Conservation (phyloP, 2,329 filamentous ascomycete species). For the Fusarium caatingaense region DNA sequence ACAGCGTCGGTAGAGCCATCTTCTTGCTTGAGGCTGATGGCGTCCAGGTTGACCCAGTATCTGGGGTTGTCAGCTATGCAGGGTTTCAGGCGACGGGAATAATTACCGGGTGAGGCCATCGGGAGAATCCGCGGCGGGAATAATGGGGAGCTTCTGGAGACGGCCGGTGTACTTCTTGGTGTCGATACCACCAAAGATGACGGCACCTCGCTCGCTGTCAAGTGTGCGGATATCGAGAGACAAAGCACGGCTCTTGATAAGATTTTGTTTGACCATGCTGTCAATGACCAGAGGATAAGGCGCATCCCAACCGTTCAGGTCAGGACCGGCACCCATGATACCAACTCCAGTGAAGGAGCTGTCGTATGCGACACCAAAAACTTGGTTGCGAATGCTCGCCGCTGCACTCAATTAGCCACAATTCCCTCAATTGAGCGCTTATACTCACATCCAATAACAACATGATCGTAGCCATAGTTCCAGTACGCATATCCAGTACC, state of each 20-base stretch:
- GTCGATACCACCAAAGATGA: slow-evolving; percentile 68
- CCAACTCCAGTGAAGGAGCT: slow-evolving; percentile 47
- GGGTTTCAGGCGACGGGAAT: too few species aligned
- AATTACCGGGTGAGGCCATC: slow-evolving; percentile 48
- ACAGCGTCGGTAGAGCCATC: slow-evolving; percentile 57
- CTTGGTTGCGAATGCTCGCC: slow-evolving; percentile 49
- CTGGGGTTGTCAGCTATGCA: slow-evolving; percentile 32
- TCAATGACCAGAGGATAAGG: slow-evolving; percentile 53
- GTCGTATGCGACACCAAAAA: slow-evolving; percentile 53
- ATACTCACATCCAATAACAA: slow-evolving; percentile 50
- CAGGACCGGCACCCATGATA: slow-evolving; percentile 52
- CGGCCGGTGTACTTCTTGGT: slow-evolving; percentile 65
- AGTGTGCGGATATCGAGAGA: slow-evolving; percentile 51
- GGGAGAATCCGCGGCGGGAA: slow-evolving; percentile 55
- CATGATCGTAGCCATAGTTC: slow-evolving; percentile 51
- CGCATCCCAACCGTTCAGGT: slow-evolving; percentile 50
- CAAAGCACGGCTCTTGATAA: slow-evolving; percentile 54
- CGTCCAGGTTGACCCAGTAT: slow-evolving; percentile 58
- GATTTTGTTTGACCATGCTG: slow-evolving; percentile 49
- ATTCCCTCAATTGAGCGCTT: not conserved
- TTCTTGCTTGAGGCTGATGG: slow-evolving; percentile 50
- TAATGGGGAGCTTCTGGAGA: slow-evolving; percentile 67
- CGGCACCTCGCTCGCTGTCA: slow-evolving; percentile 48
- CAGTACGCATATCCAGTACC: slow-evolving; percentile 50
- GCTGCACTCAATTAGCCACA: slow-evolving; percentile 35